A percentile compares a stretch with the other conserved stretches of the same genome.
phyloP scores from a whole-genome alignment of 257 asterid genomes.

The Ocimum tenuiflorum region DNA sequence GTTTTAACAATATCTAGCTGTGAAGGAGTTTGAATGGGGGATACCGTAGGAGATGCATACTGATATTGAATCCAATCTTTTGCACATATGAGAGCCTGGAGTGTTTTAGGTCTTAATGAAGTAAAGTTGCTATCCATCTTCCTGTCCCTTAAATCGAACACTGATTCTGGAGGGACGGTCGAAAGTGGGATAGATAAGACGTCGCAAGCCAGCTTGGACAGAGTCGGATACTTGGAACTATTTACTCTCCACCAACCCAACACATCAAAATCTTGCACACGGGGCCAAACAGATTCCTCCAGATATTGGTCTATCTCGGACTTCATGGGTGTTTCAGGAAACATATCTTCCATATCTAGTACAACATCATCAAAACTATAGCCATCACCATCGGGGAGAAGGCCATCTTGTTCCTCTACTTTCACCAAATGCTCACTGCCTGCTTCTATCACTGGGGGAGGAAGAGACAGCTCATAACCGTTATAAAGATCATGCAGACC shows the following conservation, averaged over 20 bases:
- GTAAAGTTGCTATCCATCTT: constrained; percentile 40
- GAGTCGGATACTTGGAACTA: constrained; percentile 45
- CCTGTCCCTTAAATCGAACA: constrained; percentile 47
- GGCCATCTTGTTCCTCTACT: constrained; percentile 38
- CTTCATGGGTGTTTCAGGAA: constrained; percentile 34
- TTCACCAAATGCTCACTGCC: constrained; percentile 25
- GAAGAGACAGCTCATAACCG: constrained; percentile 36
- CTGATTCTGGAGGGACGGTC: constrained; percentile 41
- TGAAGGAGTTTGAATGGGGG: constrained; percentile 5
- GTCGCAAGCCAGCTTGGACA: constrained; percentile 71
- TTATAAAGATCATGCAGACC: constrained; percentile 46
- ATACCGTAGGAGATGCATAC: not conserved
- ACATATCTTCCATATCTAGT: constrained; percentile 41
- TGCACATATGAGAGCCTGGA: constrained; percentile 62
- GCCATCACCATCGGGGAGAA: constrained; percentile 33
- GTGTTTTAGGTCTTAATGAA: constrained; percentile 38
- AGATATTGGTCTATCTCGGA: constrained; percentile 61
- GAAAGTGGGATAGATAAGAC: constrained; percentile 67
- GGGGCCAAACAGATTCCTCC: constrained; percentile 51
- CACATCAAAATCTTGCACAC: constrained; percentile 66
- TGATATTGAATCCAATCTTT: constrained; percentile 72
- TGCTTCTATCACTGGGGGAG: constrained; percentile 31
- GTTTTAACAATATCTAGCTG: constrained; percentile 22
- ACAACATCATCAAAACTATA: constrained; percentile 46
- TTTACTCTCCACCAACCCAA: constrained; percentile 81